Percentiles rank a stretch among this genome's conserved stretches.
Conservation (phyloP, 192 early-diverging fungal genomes). For the Gaertneriomyces sp. region DNA sequence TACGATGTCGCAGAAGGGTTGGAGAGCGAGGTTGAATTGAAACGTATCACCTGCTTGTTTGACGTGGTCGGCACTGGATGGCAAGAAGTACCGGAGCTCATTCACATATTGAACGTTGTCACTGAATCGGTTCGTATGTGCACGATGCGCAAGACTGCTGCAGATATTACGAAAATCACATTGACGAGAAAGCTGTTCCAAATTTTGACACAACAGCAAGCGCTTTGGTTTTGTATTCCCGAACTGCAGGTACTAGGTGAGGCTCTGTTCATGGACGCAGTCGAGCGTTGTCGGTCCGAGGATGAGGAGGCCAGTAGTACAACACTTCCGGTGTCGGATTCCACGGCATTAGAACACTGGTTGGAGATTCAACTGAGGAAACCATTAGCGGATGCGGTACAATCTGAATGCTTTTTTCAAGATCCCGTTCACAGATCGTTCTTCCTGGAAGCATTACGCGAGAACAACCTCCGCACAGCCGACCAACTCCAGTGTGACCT, state of each 20-base stretch:
- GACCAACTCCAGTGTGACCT: background rate
- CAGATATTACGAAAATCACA: background rate
- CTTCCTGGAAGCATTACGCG: slow-evolving; percentile 1
- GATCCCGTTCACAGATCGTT: background rate
- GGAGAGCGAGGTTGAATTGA: background rate
- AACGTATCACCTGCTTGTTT: background rate
- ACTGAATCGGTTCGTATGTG: background rate
- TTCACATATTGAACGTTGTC: background rate
- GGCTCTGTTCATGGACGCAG: background rate
- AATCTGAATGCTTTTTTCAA: background rate
- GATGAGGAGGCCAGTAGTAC: background rate
- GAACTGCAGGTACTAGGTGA: background rate
- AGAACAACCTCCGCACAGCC: background rate
- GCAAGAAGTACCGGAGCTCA: slow-evolving; percentile 1
- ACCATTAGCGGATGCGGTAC: background rate
- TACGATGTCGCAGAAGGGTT: background rate
- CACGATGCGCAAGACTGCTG: background rate
- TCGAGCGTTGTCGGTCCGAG: background rate
- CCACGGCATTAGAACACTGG: background rate
- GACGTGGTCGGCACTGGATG: background rate
- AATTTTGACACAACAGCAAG: background rate
- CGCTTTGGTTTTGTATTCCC: background rate
- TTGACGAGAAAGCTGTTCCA: background rate
- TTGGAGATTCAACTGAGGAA: background rate
- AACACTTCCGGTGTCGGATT: background rate